Percentiles rank a stretch among this genome's conserved stretches.
These are phyloP conservation scores for Oenanthe sinensis DNA, from an alignment of 129 eudicot genomes.

Conservation along the genomic window DNA sequence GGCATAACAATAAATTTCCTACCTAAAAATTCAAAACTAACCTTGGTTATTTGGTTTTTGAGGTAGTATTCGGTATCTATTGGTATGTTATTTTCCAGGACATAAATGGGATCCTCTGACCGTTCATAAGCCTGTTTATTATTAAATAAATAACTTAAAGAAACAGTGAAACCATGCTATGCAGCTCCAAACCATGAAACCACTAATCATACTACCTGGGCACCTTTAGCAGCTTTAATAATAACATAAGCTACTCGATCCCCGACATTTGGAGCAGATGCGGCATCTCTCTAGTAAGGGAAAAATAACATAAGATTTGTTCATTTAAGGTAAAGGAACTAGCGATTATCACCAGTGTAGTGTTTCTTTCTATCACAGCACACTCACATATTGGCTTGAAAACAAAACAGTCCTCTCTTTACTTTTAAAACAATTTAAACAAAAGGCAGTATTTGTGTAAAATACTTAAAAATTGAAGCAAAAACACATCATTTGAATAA, in stretches of 20 bases:
- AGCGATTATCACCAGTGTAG: background rate
- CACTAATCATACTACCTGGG: constrained; percentile 52
- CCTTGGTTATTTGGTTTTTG: constrained; percentile 89
- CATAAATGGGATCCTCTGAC: constrained; percentile 96
- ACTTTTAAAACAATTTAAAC: too few relatives aligned
- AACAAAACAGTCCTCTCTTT: too few relatives aligned
- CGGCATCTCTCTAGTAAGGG: constrained; percentile 84
- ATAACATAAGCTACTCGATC: constrained; percentile 98
- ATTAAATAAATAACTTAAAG: constrained; percentile 19
- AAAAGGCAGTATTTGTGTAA: too few relatives aligned
- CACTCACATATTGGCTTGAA: too few relatives aligned
- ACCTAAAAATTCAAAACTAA: constrained; percentile 12
- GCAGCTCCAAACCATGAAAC: background rate
- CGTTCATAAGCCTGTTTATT: constrained; percentile 73
- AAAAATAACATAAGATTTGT: background rate
- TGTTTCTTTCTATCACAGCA: background rate
- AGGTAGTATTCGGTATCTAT: constrained; percentile 94
- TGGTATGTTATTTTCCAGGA: constrained; percentile 85
- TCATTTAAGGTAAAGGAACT: background rate
- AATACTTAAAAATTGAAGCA: too few relatives aligned
- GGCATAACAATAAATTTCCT: background rate
- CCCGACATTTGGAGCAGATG: constrained; percentile 92
- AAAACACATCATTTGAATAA: too few relatives aligned
- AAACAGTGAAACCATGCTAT: constrained; percentile 1
- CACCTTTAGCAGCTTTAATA: constrained; percentile 84